phyloP scores from a whole-genome alignment of 768 basidiomycete genomes.

The Russula vinacea region DNA sequence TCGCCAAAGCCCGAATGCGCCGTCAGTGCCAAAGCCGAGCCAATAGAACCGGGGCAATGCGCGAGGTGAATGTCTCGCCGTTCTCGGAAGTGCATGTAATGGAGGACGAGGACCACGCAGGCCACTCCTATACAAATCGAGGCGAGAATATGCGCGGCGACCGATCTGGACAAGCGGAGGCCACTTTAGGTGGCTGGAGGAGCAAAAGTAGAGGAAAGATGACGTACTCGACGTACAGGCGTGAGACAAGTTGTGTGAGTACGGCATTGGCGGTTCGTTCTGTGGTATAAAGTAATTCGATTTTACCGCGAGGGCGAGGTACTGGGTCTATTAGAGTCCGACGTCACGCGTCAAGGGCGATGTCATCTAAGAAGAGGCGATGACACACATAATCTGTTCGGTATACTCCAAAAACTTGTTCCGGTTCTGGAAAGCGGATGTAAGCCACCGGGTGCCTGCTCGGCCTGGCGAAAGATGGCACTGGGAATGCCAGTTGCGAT shows the following conservation, averaged over 20 bases:
- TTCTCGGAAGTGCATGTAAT: conserved; percentile 40
- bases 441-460: conserved; percentile 41
- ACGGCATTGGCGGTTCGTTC: conserved; percentile 42
- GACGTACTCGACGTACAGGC: conserved; percentile 60
- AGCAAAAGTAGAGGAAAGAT: not conserved
- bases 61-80: conserved; percentile 24
- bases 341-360: conserved; percentile 5
- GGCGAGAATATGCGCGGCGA: conserved; percentile 53
- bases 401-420: conserved; percentile 57
- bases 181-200: not conserved
- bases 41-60: conserved; percentile 23
- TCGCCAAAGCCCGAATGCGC: conserved; percentile 29
- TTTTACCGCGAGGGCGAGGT: conserved; percentile 56
- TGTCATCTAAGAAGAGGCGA: not conserved
- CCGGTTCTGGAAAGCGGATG: conserved; percentile 47
- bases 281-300: conserved; percentile 52
- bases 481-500: conserved; percentile 53
- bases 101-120: conserved; percentile 46
- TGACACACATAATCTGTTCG: conserved; percentile 45
- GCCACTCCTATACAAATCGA: conserved; percentile 49
- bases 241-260: conserved; percentile 44
- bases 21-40: conserved; percentile 18
- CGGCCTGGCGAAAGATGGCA: conserved; percentile 55
- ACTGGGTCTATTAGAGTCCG: conserved; percentile 44
- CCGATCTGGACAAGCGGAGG: conserved; percentile 39